These are phyloP conservation scores for Metarhizium robertsii DNA, from an alignment of 2,329 filamentous ascomycete species.

Conservation along the genomic window DNA sequence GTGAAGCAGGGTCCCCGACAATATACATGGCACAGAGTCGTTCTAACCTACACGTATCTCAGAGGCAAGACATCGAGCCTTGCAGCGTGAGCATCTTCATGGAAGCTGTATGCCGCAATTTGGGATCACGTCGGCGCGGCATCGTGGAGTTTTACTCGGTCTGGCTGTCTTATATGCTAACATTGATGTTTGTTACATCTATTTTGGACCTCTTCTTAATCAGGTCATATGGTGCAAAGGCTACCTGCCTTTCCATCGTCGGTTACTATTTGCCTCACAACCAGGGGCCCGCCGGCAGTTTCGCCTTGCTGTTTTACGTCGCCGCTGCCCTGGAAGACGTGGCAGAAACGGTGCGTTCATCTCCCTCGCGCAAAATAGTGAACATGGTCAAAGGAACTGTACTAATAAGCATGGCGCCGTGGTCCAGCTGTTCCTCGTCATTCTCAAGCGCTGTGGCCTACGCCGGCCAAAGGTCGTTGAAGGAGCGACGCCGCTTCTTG, in stretches of 20 bases:
- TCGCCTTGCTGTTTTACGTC: not conserved
- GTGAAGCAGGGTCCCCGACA: not conserved
- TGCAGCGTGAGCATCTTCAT: not conserved
- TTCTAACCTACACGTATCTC: not conserved
- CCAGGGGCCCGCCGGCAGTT: not conserved
- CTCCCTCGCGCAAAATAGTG: not conserved
- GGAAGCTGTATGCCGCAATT: not conserved
- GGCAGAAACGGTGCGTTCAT: not conserved
- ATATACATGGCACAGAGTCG: not conserved
- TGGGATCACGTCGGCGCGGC: not conserved
- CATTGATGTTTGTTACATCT: not conserved
- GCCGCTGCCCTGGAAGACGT: not conserved
- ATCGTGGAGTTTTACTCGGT: not conserved
- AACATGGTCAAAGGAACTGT: too few relatives aligned
- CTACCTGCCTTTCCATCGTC: not conserved
- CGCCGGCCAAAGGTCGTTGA: not conserved
- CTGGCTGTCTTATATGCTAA: not conserved
- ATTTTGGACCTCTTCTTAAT: not conserved
- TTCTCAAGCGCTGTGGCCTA: not conserved
- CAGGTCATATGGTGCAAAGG: not conserved
- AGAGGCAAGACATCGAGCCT: slow-evolving; percentile 1
- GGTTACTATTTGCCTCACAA: not conserved
- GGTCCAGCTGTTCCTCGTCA: not conserved
- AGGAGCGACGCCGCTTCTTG: not conserved
- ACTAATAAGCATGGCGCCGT: not conserved